A percentile compares a stretch with the other conserved stretches of the same genome.
phyloP scores from a whole-genome alignment of 257 asterid genomes.

The Sherardia arvensis region DNA sequence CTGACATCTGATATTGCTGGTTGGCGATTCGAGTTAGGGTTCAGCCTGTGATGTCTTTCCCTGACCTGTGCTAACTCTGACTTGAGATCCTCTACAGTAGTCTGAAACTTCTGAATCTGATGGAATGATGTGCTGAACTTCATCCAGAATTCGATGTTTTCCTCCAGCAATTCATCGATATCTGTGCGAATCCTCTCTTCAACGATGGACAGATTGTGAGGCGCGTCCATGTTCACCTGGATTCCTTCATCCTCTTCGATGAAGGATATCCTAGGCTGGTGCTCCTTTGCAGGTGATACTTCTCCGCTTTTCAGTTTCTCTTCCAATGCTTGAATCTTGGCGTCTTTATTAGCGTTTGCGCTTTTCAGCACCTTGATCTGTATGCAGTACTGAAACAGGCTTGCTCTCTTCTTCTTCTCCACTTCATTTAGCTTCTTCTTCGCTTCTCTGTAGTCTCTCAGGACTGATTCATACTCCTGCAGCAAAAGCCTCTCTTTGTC shows the following conservation, averaged over 20 bases:
- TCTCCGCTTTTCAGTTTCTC: slow-evolving; percentile 17
- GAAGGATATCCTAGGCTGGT: slow-evolving; percentile 14
- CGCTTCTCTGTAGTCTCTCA: slow-evolving; percentile 33
- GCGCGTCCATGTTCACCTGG: slow-evolving; percentile 15
- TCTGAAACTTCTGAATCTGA: slow-evolving; percentile 29
- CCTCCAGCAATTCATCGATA: slow-evolving; percentile 38
- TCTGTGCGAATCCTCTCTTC: slow-evolving; percentile 43
- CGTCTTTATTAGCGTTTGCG: slow-evolving; percentile 36
- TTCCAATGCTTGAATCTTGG: slow-evolving; percentile 31
- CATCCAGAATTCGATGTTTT: slow-evolving; percentile 43
- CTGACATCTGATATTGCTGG: slow-evolving; percentile 29
- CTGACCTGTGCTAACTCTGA: slow-evolving; percentile 25
- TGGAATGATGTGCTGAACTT: slow-evolving; percentile 35
- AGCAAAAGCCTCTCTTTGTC: slow-evolving; percentile 37
- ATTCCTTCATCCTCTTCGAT: slow-evolving; percentile 15
- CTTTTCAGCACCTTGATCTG: slow-evolving; percentile 37
- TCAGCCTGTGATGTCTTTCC: slow-evolving; percentile 17
- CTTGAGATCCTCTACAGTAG: slow-evolving; percentile 22
- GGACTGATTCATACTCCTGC: slow-evolving; percentile 30
- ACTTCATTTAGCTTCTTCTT: slow-evolving; percentile 41
- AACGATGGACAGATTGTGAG: slow-evolving; percentile 17
- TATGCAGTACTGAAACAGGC: slow-evolving; percentile 34
- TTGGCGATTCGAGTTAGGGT: slow-evolving; percentile 2
- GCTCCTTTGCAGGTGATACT: slow-evolving; percentile 4
- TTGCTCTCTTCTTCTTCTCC: slow-evolving; percentile 38